phyloP scores from a whole-genome alignment of 768 basidiomycete species.

The Gloeophyllum trabeum region DNA sequence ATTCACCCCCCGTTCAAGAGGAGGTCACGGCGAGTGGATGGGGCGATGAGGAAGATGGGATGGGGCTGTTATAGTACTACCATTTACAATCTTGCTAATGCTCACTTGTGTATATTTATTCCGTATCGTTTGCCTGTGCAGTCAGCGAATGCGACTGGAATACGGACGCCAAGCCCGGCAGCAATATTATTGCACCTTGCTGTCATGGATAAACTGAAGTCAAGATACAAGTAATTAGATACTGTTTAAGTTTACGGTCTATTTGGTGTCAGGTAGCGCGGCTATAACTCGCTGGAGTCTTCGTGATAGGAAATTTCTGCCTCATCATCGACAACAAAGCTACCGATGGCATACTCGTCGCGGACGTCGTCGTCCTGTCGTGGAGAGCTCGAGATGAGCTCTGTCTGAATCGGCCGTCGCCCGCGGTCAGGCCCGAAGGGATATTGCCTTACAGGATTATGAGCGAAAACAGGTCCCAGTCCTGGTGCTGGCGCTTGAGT shows the following conservation, averaged over 20 bases:
- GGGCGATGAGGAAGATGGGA: conserved; percentile 65
- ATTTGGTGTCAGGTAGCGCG: no score
- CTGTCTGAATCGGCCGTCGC: conserved; percentile 18
- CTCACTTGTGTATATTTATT: no score
- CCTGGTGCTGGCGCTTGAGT: conserved; percentile 46
- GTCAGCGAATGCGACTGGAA: no score
- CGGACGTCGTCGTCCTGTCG: conserved; percentile 33
- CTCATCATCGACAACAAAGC: conserved; percentile 76
- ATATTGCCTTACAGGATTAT: conserved; percentile 33
- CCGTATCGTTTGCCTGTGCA: no score
- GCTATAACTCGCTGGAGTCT: conserved; percentile 11
- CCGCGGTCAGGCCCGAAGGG: conserved; percentile 19
- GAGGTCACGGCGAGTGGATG: conserved; percentile 58
- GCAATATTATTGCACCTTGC: no score
- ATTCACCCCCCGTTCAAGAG: conserved; percentile 39
- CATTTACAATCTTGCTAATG: no score
- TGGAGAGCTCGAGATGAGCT: conserved; percentile 54
- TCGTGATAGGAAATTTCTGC: conserved; percentile 43
- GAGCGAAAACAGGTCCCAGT: conserved; percentile 42
- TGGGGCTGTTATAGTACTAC: conserved; percentile 46
- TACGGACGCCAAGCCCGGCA: no score
- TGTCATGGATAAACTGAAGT: no score
- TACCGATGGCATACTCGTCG: conserved; percentile 63
- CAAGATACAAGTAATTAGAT: no score
- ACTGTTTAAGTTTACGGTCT: no score